phyloP scores from a whole-genome alignment of 805 yeast species.

The Suhomyces prunicola region DNA sequence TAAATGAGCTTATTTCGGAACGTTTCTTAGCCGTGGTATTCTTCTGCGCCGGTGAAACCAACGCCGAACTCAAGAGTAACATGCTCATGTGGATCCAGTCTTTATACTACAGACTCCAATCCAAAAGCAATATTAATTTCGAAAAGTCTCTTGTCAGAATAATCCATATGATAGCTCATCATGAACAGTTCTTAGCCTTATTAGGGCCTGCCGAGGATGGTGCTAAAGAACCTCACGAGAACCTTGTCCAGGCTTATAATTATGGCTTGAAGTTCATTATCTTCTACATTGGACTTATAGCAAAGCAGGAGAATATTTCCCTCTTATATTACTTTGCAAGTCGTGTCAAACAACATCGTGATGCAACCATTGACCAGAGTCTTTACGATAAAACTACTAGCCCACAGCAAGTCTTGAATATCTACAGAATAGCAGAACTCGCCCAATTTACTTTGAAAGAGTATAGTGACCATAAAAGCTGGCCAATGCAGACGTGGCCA shows the following conservation, averaged over 20 bases:
- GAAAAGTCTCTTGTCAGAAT: constrained; percentile 69
- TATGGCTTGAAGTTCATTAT: constrained; percentile 60
- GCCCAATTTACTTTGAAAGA: constrained; percentile 64
- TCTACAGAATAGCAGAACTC: constrained; percentile 71
- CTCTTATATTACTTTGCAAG: constrained; percentile 72
- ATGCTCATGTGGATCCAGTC: constrained; percentile 72
- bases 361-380: constrained; percentile 42
- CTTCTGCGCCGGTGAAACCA: constrained; percentile 77
- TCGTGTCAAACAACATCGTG: constrained; percentile 74
- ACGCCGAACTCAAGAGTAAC: constrained; percentile 43
- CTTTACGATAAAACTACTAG: constrained; percentile 19
- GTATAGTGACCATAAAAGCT: constrained; percentile 52
- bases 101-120: constrained; percentile 39
- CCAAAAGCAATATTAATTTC: constrained; percentile 43
- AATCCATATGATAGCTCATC: constrained; percentile 70
- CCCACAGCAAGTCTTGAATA: constrained; percentile 30
- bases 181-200: constrained; percentile 55
- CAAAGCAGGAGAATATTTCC: constrained; percentile 65
- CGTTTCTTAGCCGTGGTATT: constrained; percentile 65
- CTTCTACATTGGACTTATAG: constrained; percentile 58
- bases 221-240: constrained; percentile 11
- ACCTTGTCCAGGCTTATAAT: constrained; percentile 41
- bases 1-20: constrained; percentile 54
- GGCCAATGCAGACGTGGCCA: constrained; percentile 80
- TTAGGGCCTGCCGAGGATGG: constrained; percentile 17